Conservation (phyloP, 2,329 filamentous ascomycete species). For the Ceratocystis alfenasii region DNA sequence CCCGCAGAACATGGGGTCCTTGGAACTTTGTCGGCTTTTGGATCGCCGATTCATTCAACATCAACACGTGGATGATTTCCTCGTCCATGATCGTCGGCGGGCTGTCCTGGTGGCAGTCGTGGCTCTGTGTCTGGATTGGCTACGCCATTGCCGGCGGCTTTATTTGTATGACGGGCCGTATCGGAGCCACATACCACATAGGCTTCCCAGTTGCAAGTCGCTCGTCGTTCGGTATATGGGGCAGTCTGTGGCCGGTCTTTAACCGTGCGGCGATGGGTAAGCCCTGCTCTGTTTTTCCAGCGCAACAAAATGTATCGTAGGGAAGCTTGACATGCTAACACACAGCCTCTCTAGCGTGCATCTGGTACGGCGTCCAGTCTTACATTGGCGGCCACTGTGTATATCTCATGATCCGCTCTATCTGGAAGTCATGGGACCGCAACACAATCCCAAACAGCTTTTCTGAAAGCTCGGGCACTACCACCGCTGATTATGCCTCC, state of each 20-base stretch:
- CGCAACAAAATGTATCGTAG: slow-evolving; percentile 9
- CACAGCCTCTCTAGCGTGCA: slow-evolving; percentile 42
- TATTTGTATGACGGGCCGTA: slow-evolving; percentile 65
- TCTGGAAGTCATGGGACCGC: slow-evolving; percentile 59
- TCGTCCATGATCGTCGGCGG: slow-evolving; percentile 67
- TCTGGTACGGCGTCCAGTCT: slow-evolving; percentile 77
- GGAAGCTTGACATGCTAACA: neutral
- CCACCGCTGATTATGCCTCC: slow-evolving; percentile 61
- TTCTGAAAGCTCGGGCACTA: slow-evolving; percentile 51
- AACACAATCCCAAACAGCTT: slow-evolving; percentile 56
- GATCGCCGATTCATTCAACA: slow-evolving; percentile 76
- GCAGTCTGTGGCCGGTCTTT: slow-evolving; percentile 75
- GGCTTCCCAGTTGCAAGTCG: slow-evolving; percentile 73
- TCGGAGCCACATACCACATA: slow-evolving; percentile 79
- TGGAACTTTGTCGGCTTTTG: slow-evolving; percentile 87
- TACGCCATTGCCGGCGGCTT: slow-evolving; percentile 68
- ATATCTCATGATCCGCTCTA: slow-evolving; percentile 75
- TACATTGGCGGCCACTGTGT: slow-evolving; percentile 81
- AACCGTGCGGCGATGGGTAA: slow-evolving; percentile 70
- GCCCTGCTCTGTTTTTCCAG: slow-evolving; percentile 21
- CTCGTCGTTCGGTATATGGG: slow-evolving; percentile 79
- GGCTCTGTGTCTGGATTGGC: slow-evolving; percentile 78
- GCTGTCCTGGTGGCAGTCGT: slow-evolving; percentile 83
- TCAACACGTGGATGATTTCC: slow-evolving; percentile 91
- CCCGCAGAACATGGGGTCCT: slow-evolving; percentile 67